A percentile compares a stretch with the other conserved stretches of the same genome.
phyloP scores from a whole-genome alignment of 108 stramenopile species.

The Cyclotella distinguenda region DNA sequence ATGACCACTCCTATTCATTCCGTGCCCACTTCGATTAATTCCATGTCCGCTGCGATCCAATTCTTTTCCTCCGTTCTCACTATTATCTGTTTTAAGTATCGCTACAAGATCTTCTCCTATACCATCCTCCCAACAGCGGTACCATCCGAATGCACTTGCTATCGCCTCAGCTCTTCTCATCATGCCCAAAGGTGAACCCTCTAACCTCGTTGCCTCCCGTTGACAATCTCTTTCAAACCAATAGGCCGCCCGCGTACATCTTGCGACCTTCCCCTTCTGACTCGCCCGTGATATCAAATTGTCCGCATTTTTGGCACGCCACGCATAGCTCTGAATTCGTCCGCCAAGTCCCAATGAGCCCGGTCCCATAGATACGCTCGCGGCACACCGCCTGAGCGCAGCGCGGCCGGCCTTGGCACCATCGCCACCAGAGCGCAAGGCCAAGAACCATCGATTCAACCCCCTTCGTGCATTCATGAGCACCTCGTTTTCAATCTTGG shows the following conservation, averaged over 20 bases:
- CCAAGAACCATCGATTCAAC: conserved; percentile 84
- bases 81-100: conserved; percentile 35
- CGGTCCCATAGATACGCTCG: conserved; percentile 67
- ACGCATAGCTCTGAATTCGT: conserved; percentile 72
- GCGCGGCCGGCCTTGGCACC: conserved; percentile 85
- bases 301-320: conserved; percentile 86
- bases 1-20: conserved; percentile 68
- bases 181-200: conserved; percentile 61
- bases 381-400: conserved; percentile 71
- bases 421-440: conserved; percentile 86
- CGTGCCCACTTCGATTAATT: conserved; percentile 52
- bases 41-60: conserved; percentile 49
- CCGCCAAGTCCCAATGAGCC: conserved; percentile 81
- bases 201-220: conserved; percentile 68
- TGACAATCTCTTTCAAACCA: conserved; percentile 85
- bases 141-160: conserved; percentile 89
- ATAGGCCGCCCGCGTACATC: conserved; percentile 76
- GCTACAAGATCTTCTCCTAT: conserved; percentile 62
- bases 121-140: conserved; percentile 85
- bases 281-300: conserved; percentile 76
- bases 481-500: conserved; percentile 90
- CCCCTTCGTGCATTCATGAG: conserved; percentile 78
- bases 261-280: conserved; percentile 71
- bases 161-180: conserved; percentile 80
- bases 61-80: conserved; percentile 41